These are phyloP conservation scores for Astrocystis sublimbata DNA, from an alignment of 495 filamentous ascomycete genomes.

Conservation along the genomic window DNA sequence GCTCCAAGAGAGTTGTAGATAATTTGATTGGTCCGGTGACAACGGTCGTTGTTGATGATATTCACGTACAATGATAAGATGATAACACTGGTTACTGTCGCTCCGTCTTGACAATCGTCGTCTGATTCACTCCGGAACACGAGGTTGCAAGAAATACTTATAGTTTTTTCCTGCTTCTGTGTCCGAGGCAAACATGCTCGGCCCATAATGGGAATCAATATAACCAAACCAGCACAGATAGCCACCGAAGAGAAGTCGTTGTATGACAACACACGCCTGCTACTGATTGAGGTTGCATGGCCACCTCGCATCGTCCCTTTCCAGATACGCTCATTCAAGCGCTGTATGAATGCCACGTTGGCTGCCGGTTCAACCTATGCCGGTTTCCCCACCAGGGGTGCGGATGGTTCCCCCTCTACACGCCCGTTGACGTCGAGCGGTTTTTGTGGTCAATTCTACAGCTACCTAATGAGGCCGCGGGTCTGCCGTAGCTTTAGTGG, in stretches of 20 bases:
- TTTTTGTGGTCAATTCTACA: constrained; percentile 27
- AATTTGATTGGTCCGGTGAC: not conserved
- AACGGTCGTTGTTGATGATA: not conserved
- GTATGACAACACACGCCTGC: constrained; percentile 35
- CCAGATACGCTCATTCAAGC: constrained; percentile 34
- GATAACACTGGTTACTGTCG: not conserved
- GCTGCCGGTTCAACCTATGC: constrained; percentile 36
- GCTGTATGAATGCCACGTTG: constrained; percentile 40
- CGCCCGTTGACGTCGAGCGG: constrained; percentile 26
- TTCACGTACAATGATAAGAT: not conserved
- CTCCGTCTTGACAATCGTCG: constrained; percentile 2
- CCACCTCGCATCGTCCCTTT: constrained; percentile 34
- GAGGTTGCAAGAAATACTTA: constrained; percentile 16
- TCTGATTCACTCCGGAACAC: constrained; percentile 2
- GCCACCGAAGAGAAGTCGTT: constrained; percentile 27
- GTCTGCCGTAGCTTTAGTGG: constrained; percentile 17
- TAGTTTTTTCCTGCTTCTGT: constrained; percentile 4
- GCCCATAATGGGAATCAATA: constrained; percentile 33
- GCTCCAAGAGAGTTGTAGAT: not conserved
- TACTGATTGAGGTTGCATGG: constrained; percentile 41
- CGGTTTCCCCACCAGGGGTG: constrained; percentile 38
- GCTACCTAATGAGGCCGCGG: constrained; percentile 24
- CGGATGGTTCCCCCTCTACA: constrained; percentile 32
- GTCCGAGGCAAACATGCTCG: constrained; percentile 14
- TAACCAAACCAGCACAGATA: constrained; percentile 31